Evolutionary conservation across 2,329 filamentous ascomycete species (phyloP), one percentile per base, ranked within the genome.

Genomic region (Beauveria sp.): DNA sequence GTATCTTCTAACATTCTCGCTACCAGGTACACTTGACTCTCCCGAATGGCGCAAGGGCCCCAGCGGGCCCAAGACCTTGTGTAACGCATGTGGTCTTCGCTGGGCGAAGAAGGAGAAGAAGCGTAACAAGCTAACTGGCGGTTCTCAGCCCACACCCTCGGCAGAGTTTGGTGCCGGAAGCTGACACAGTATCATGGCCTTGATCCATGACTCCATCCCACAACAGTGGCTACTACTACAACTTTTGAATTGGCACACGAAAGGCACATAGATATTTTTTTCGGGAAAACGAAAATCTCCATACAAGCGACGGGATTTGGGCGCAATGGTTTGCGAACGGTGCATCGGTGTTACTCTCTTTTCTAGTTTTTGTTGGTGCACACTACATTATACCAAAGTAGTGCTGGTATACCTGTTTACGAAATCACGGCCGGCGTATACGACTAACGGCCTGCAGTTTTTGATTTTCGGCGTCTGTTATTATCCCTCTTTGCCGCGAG

Each of bases 21-120:
- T 62, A 64, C 40, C 64, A 88, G 85, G 84, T 40, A 97, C 91
- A 0, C 81, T 96, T 46, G 93, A 97, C 71, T 96, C 91, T 18
- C 93, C 93, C 0, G 93, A 98, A 78, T 98, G 93, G 93, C 83
- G 93, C 65, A 97, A 96, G 74, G 93, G 93, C 0, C 93, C 93
- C 0, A 91, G 85, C 65, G 93, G 93, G 2, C 93, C 93, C 1
- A 97, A 98, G 75, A 97, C 93, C 9, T 78, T 98, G 14, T 98
- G 93, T 75, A 98, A 98, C 76, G 93, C 93, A 8, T 98, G 93
- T 72, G 93, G 93, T 43, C 77, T 89, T 34, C 80, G 86, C 58
- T 89, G 86, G 86, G 86, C 86, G 18, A 86, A 90, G 83, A 92
- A 90, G 71, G 90, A 95, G 71, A 95, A 95, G 80, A 93, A 91